Percentiles rank a stretch among this genome's conserved stretches.
phyloP scores from a whole-genome alignment of 2,329 filamentous ascomycete genomes.

The Monosporascus sp. region DNA sequence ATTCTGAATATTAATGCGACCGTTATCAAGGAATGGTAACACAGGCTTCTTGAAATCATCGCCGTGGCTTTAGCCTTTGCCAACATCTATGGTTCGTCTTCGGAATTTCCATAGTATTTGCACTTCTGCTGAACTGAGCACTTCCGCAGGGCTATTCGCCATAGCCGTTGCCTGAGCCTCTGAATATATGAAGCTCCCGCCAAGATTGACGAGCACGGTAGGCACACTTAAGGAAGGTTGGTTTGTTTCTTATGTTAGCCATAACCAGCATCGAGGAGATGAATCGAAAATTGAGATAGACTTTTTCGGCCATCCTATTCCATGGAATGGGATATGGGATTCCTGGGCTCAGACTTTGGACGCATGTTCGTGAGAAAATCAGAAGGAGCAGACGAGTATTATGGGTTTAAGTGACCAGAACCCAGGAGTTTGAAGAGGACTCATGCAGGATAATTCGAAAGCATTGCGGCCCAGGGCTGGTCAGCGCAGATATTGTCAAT shows the following conservation, averaged over 20 bases:
- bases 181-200: conserved; percentile 7
- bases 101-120: conserved; percentile 15
- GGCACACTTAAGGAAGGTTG: conserved; percentile 8
- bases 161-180: conserved; percentile 8
- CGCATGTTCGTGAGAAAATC: background rate
- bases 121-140: conserved; percentile 1
- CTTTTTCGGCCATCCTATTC: conserved; percentile 11
- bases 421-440: too few relatives aligned
- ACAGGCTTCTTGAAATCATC: conserved; percentile 8
- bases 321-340: conserved; percentile 15
- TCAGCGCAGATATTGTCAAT: conserved; percentile 12
- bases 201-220: conserved; percentile 15
- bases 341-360: conserved; percentile 10
- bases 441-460: conserved; percentile 18
- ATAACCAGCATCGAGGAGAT: conserved; percentile 9
- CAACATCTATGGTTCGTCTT: background rate
- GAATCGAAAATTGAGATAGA: conserved; percentile 11
- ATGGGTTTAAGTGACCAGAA: too few relatives aligned
- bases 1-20: conserved; percentile 9
- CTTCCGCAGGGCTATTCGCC: conserved; percentile 10
- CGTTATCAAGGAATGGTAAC: conserved; percentile 9
- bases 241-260: background rate
- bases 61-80: background rate
- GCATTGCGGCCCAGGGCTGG: conserved; percentile 11
- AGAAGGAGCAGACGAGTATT: too few relatives aligned